Evolutionary conservation across 192 early-diverging fungal genomes (phyloP).

Genomic region (Backusella luteola): DNA sequence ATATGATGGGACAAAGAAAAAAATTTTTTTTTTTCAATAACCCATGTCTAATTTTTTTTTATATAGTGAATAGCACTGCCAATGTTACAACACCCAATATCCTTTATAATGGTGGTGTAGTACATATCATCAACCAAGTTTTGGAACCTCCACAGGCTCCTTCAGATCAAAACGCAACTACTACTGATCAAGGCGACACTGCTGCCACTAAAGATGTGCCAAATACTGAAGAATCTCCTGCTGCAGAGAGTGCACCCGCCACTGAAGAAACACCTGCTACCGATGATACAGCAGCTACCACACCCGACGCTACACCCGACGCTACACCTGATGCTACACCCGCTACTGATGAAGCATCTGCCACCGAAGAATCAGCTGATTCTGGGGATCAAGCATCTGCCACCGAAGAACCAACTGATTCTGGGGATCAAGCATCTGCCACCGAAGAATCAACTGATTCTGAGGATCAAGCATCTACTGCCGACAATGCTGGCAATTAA

Average conservation of each 20-base stretch:
- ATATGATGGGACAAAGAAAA: background rate
- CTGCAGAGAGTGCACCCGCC: background rate
- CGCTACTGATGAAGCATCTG: too few species aligned
- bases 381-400: too few species aligned
- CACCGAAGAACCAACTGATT: too few species aligned
- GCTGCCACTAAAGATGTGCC: background rate
- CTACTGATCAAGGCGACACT: background rate
- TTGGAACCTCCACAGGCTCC: background rate
- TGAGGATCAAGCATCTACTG: background rate
- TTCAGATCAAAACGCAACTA: background rate
- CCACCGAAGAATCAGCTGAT: too few species aligned
- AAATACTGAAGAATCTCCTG: background rate
- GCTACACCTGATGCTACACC: too few species aligned
- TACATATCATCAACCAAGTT: slow-evolving; percentile 15
- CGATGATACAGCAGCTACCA: background rate
- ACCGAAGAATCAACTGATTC: too few species aligned
- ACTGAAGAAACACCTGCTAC: too few species aligned
- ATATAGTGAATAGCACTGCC: slow-evolving; percentile 7
- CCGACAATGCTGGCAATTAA: background rate
- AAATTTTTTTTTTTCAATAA: background rate
- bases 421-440: too few species aligned
- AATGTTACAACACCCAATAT: slow-evolving; percentile 2
- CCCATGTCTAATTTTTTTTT: background rate
- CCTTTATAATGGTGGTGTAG: slow-evolving; percentile 18
- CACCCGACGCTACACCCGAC: too few species aligned